Base-by-base conservation (phyloP, 208 protist species). In the Blechomonas ayalai region DNA sequence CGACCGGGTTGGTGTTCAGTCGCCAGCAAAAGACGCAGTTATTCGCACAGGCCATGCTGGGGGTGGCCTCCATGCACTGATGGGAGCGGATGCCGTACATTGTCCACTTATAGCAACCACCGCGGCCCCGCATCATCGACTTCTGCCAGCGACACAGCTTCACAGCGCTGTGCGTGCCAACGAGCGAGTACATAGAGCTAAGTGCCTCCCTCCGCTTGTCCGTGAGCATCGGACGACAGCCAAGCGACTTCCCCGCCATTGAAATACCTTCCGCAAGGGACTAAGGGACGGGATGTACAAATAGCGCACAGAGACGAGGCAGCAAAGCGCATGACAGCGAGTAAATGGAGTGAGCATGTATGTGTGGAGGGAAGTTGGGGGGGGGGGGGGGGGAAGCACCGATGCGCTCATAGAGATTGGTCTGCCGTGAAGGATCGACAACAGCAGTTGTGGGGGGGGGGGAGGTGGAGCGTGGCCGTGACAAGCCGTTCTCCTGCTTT, bases 101-200 rank as follows among this genome's bases (percentile, higher is more conserved):
- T 4, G 93, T 97, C 80, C 97, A 96, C 67, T 98, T 98, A 77
- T 98, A 98, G 67, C 95, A 98, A 1, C 95, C 95, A 26, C 96
- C 96, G 4, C 95, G 53, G 7, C 95, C 96, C 6, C 95, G 83
- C 63, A 98, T 75, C 90, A 97, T 97, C 19, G 92, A 91, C 73
- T 98, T 98, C 34, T 97, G 97, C 95, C 95, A 98, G 10, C 97
- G 71, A 62, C 95, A 98, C 29, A 98, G 65, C 69, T 98, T 98
- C 29, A 98, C 95, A 2, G 95, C 97, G 35, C 82, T 96, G 73
- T 98, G 96, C 10, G 74, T 88, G 8, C 95, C 95, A 4, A 97
- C 84, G 1, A 97, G 60, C 15, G 66, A 75, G 64, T 97, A 97
- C 67, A 82, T 93, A 4, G 54, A 71, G 19, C 57, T 64, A 8